Evolutionary conservation across 164 flowering plant genomes (phyloP).

Genomic region (Pachysandra terminalis): DNA sequence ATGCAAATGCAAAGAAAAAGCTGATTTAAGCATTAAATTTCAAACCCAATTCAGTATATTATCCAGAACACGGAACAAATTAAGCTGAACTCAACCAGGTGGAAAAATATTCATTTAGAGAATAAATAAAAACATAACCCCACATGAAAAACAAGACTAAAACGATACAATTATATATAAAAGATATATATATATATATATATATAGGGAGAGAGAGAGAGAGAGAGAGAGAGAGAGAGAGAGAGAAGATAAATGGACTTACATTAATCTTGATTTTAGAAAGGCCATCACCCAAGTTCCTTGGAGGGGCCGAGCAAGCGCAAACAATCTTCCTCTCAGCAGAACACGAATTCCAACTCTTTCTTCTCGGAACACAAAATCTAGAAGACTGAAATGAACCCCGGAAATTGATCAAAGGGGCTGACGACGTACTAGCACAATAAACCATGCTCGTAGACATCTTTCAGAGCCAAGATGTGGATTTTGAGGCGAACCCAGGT

Average conservation of each 20-base stretch:
- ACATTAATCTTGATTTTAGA: slow-evolving; percentile 20
- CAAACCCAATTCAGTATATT: neutral
- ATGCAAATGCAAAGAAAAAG: neutral
- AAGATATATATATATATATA: no score
- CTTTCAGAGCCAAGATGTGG: neutral
- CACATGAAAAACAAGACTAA: neutral
- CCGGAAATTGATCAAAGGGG: slow-evolving; percentile 10
- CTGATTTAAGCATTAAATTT: neutral
- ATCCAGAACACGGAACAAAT: neutral
- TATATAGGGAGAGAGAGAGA: no score
- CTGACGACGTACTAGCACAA: slow-evolving; percentile 15
- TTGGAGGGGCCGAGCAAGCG: slow-evolving; percentile 55
- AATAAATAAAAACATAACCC: neutral
- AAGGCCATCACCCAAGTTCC: slow-evolving; percentile 23
- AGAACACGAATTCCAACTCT: slow-evolving; percentile 10
- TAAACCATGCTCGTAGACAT: slow-evolving; percentile 12
- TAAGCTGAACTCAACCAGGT: neutral
- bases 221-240: no score
- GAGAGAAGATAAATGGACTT: slow-evolving; percentile 1
- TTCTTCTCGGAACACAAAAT: slow-evolving; percentile 10
- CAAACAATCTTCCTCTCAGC: slow-evolving; percentile 39
- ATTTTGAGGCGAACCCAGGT: slow-evolving; percentile 15
- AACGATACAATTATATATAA: no score
- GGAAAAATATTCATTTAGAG: neutral
- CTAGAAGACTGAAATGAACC: slow-evolving; percentile 16